Base-by-base conservation (phyloP, 1,284 basidiomycete genomes). In the Cryptococcus floricola region DNA sequence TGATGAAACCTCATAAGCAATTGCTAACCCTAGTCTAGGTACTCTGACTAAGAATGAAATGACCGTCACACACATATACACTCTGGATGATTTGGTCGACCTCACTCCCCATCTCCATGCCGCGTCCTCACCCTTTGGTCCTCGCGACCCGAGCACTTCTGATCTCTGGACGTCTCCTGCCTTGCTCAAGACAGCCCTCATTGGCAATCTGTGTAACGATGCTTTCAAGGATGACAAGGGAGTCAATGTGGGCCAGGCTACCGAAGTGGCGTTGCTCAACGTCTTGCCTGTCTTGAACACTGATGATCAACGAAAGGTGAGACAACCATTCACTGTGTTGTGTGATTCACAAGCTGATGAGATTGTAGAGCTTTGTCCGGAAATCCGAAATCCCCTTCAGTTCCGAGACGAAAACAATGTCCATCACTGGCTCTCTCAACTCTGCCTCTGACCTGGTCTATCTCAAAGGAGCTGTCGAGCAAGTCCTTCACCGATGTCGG, bases 1-100 rank as follows among this genome's bases (percentile, higher is more conserved):
- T 2, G 13, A 34, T 7, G 39, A 5, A 9, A 5, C 7, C 19
- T 18, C 3, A 18, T n/a, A 16, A 4, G 16, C 25, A 18, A 48
- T n/a, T 16, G 48, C 25, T 39, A 18, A 13, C 31, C n/a, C 34
- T 23, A 16, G 9, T 37, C 16, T 61, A 90, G 90, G 91, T n/a
- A 98, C 94, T 1, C 77, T 98, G 52, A 98, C 95, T 0, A 91
- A 87, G 73, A 97, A 97, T 75, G 89, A 96, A 67, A 93, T 96
- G 81, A 95, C 92, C 0, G 91, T 98, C 12, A 89, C 87, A 0
- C 88, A 92, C 65, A 80, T 87, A 13, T 98, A 92, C 75, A 82
- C 87, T 0, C 87, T 95, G 4, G 93, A 96, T 65, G 91, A 95
- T 69, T 79, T 82, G 2, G 69, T 90, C 25, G 81, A 82, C 50